Percentiles rank a stretch among this genome's conserved stretches.
Evolutionary conservation across 495 filamentous ascomycete species (phyloP).

Genomic region (Aspergillus carlsbadensis): DNA sequence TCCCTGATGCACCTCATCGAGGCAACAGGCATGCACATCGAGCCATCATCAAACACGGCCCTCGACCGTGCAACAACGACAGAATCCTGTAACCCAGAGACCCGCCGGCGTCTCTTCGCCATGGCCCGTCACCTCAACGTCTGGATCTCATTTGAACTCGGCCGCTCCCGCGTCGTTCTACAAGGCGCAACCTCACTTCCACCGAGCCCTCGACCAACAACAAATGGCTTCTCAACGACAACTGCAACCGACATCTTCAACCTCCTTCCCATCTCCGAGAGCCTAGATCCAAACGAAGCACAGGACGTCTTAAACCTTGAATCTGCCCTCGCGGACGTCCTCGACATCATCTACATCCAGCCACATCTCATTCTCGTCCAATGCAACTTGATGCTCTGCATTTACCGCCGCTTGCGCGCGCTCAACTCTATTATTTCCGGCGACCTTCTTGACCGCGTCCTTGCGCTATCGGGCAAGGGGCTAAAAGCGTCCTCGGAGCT

Average conservation of each 20-base stretch:
- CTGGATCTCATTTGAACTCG: slow-evolving; percentile 54
- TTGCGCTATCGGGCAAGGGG: slow-evolving; percentile 31
- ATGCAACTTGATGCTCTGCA: slow-evolving; percentile 53
- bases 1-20: slow-evolving; percentile 56
- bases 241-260: slow-evolving; percentile 34
- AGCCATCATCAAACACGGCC: slow-evolving; percentile 28
- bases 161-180: slow-evolving; percentile 48
- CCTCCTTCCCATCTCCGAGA: slow-evolving; percentile 45
- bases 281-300: slow-evolving; percentile 40
- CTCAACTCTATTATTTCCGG: slow-evolving; percentile 38
- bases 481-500: slow-evolving; percentile 42
- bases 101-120: slow-evolving; percentile 44
- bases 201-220: slow-evolving; percentile 17
- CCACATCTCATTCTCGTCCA: slow-evolving; percentile 45
- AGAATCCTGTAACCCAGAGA: slow-evolving; percentile 33
- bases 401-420: slow-evolving; percentile 49
- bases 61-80: slow-evolving; percentile 12
- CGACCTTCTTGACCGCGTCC: slow-evolving; percentile 35
- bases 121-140: slow-evolving; percentile 52
- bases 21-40: slow-evolving; percentile 50
- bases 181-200: slow-evolving; percentile 40
- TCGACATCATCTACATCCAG: slow-evolving; percentile 35
- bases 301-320: slow-evolving; percentile 38
- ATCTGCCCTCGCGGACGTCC: slow-evolving; percentile 33
- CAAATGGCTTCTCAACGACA: slow-evolving; percentile 8